Conservation (phyloP, 2,329 filamentous ascomycete genomes). For the Alternaria brassicicola region DNA sequence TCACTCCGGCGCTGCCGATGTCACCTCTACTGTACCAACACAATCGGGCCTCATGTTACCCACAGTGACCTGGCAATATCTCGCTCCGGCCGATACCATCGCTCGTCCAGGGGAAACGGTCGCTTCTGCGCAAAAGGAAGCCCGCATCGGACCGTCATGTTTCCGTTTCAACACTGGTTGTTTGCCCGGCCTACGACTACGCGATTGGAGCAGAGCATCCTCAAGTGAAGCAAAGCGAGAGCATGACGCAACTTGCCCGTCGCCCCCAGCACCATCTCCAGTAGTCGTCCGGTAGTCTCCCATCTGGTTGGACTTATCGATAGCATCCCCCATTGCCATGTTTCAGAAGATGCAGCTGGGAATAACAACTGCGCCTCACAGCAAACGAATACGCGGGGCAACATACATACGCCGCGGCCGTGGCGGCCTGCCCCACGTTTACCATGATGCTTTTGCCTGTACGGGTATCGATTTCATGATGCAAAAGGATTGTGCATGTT, state of each 20-base stretch:
- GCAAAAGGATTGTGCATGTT: slow-evolving; percentile 26
- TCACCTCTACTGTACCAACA: slow-evolving; percentile 9
- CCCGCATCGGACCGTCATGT: slow-evolving; percentile 18
- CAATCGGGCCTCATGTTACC: slow-evolving; percentile 4
- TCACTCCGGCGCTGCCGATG: slow-evolving; percentile 38
- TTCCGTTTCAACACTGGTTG: slow-evolving; percentile 35
- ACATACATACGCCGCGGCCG: slow-evolving; percentile 28
- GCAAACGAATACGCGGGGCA: slow-evolving; percentile 31
- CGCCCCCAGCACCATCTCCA: slow-evolving; percentile 33
- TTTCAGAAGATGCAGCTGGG: slow-evolving; percentile 39
- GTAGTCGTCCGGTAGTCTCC: slow-evolving; percentile 23
- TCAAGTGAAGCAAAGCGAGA: slow-evolving; percentile 30
- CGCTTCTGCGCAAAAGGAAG: slow-evolving; percentile 15
- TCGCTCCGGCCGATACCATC: slow-evolving; percentile 30
- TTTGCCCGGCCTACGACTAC: slow-evolving; percentile 19
- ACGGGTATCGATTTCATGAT: slow-evolving; percentile 5
- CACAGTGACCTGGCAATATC: slow-evolving; percentile 6
- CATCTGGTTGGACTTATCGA: slow-evolving; percentile 40
- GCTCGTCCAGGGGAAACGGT: slow-evolving; percentile 24
- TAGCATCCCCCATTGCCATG: slow-evolving; percentile 38
- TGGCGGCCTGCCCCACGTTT: slow-evolving; percentile 36
- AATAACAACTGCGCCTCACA: slow-evolving; percentile 41
- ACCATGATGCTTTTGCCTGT: slow-evolving; percentile 14
- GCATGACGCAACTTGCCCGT: slow-evolving; percentile 29
- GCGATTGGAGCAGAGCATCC: slow-evolving; percentile 37